phyloP scores from a whole-genome alignment of 108 stramenopile genomes.

The Fistulifera pelliculosa region DNA sequence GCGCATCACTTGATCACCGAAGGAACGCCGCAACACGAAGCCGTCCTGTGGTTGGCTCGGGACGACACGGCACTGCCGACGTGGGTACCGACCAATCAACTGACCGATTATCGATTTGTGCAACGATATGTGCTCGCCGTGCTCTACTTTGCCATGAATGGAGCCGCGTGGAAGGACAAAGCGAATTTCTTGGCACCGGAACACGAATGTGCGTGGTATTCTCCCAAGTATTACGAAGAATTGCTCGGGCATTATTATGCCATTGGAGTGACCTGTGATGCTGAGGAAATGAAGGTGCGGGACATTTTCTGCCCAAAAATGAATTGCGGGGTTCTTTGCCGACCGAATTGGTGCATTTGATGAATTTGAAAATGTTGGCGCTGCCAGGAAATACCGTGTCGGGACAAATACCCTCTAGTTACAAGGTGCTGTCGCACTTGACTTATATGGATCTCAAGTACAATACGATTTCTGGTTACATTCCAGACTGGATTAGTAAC shows the following conservation, averaged over 20 bases:
- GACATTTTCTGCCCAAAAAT: conserved; percentile 28
- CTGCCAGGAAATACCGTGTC: conserved; percentile 22
- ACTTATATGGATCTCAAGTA: conserved; percentile 28
- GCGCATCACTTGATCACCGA: conserved; percentile 7
- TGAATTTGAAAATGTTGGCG: conserved; percentile 18
- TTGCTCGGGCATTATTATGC: conserved; percentile 9
- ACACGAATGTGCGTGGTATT: conserved; percentile 10
- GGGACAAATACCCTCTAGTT: conserved; percentile 20
- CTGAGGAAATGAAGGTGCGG: conserved; percentile 10
- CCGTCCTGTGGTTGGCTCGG: conserved; percentile 35
- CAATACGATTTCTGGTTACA: conserved; percentile 31
- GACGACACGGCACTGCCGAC: conserved; percentile 11
- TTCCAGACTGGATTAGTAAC: conserved; percentile 15
- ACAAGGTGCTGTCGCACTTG: conserved; percentile 10
- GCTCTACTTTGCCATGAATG: conserved; percentile 23
- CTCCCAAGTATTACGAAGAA: not conserved
- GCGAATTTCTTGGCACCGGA: conserved; percentile 5
- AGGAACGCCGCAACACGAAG: conserved; percentile 27
- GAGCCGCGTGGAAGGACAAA: conserved; percentile 1
- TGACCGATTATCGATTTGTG: conserved; percentile 13
- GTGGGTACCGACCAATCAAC: not conserved
- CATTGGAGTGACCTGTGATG: conserved; percentile 29
- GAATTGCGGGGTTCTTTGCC: conserved; percentile 41
- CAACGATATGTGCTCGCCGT: conserved; percentile 26
- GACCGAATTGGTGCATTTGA: conserved; percentile 29